Conservation (phyloP, 2,329 filamentous ascomycete genomes). For the Trichoderma brevicompactum region DNA sequence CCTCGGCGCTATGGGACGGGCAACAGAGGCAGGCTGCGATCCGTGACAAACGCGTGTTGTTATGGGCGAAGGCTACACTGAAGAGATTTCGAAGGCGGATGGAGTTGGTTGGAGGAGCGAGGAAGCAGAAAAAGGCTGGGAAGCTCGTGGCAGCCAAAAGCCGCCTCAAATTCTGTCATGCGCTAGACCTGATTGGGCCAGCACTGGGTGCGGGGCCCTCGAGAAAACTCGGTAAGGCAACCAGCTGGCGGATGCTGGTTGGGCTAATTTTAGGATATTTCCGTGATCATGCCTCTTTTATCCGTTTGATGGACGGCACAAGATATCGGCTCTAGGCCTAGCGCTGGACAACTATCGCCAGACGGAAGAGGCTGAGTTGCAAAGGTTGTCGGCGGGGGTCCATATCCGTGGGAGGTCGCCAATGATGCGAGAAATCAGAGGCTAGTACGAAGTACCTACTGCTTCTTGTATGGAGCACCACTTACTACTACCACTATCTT, state of each 20-base stretch:
- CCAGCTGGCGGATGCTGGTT: neutral
- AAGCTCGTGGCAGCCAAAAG: constrained; percentile 21
- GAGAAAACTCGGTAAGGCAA: constrained; percentile 15
- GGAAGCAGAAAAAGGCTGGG: constrained; percentile 19
- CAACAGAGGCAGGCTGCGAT: neutral
- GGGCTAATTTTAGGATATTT: neutral
- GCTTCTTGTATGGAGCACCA: too few species aligned
- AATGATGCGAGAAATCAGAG: neutral
- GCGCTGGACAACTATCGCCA: neutral
- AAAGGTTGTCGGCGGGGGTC: too few species aligned
- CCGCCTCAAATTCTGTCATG: constrained; percentile 26
- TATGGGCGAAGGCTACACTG: constrained; percentile 11
- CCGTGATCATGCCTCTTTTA: neutral
- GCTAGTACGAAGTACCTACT: too few species aligned
- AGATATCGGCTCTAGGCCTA: neutral
- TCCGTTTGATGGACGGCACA: neutral
- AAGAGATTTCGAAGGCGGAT: constrained; percentile 1
- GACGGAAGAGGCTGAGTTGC: too few species aligned
- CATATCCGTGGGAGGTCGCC: neutral
- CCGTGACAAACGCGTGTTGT: constrained; percentile 1
- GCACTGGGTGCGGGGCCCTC: constrained; percentile 18
- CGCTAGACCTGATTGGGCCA: constrained; percentile 22
- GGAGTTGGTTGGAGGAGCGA: constrained; percentile 24
- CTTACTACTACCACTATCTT: too few species aligned
- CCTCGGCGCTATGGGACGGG: neutral